Percentiles rank a stretch among this genome's conserved stretches.
phyloP scores from a whole-genome alignment of 371 early-diverging fungal genomes.

The Rhizopus arrhizus region DNA sequence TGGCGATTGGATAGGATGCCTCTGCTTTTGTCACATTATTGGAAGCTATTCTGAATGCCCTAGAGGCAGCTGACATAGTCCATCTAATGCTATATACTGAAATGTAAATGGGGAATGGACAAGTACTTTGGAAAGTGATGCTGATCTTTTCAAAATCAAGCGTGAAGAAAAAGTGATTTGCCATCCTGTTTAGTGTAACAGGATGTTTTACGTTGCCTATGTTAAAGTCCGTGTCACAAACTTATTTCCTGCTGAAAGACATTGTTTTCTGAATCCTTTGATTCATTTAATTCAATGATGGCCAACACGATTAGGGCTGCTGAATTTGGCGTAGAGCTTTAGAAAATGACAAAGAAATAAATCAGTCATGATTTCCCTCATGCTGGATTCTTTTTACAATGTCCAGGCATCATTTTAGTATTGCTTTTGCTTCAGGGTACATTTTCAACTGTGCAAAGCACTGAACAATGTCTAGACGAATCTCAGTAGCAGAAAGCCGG shows the following conservation, averaged over 20 bases:
- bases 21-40: conserved; percentile 62
- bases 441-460: conserved; percentile 81
- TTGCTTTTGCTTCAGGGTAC: conserved; percentile 65
- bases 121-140: too few relatives aligned
- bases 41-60: conserved; percentile 51
- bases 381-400: conserved; percentile 38
- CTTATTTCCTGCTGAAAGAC: conserved; percentile 39
- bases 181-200: conserved; percentile 56
- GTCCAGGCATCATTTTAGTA: conserved; percentile 73
- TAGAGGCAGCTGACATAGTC: conserved; percentile 48
- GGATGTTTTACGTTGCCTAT: conserved; percentile 54
- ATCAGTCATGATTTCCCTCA: too few relatives aligned
- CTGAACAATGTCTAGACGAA: conserved; percentile 83
- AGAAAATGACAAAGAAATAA: not conserved
- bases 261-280: conserved; percentile 47
- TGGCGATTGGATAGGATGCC: conserved; percentile 63
- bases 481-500: conserved; percentile 57
- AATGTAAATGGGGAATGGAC: too few relatives aligned
- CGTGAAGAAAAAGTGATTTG: conserved; percentile 59
- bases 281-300: conserved; percentile 77
- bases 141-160: conserved; percentile 47
- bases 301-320: conserved; percentile 74
- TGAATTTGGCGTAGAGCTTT: conserved; percentile 46
- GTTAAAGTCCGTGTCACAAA: conserved; percentile 43
- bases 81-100: too few relatives aligned